Evolutionary conservation across 176 grass and related monocot species (phyloP).

Genomic region (Phragmites australis): DNA sequence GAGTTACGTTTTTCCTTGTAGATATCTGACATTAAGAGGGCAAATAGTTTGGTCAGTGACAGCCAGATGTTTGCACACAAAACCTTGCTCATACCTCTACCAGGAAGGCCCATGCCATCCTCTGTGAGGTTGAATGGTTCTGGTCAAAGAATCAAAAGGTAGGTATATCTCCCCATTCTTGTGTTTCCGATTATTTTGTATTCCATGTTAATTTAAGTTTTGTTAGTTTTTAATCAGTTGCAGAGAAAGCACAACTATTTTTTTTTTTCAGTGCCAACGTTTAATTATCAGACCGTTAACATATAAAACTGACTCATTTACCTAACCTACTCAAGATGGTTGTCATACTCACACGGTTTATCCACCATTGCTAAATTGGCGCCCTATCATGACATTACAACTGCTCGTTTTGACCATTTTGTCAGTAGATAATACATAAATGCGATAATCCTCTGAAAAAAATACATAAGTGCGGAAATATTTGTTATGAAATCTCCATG

Average conservation of each 20-base stretch:
- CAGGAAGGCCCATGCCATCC: constrained; percentile 55
- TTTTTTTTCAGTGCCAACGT: not conserved
- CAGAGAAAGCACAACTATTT: not conserved
- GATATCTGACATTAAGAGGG: constrained; percentile 91
- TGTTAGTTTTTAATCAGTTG: not conserved
- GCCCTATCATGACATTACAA: not conserved
- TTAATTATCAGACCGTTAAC: not conserved
- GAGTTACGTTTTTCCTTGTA: constrained; percentile 20
- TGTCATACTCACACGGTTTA: not conserved
- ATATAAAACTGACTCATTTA: not conserved
- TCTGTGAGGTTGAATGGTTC: constrained; percentile 42
- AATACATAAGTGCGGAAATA: not conserved
- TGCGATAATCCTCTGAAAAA: not conserved
- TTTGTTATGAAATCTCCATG: not conserved
- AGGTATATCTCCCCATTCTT: not conserved
- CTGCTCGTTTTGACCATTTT: not conserved
- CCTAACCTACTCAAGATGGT: not conserved
- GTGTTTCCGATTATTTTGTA: not conserved
- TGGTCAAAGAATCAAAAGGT: constrained; percentile 50
- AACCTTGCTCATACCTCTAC: constrained; percentile 73
- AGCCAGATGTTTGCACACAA: constrained; percentile 92
- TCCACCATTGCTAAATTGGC: not conserved
- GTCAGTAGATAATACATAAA: constrained; percentile 11
- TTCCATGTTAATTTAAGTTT: no score
- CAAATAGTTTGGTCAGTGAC: constrained; percentile 71